Base-by-base conservation (phyloP, 2,329 filamentous ascomycete genomes). In the Penicillium sp. region DNA sequence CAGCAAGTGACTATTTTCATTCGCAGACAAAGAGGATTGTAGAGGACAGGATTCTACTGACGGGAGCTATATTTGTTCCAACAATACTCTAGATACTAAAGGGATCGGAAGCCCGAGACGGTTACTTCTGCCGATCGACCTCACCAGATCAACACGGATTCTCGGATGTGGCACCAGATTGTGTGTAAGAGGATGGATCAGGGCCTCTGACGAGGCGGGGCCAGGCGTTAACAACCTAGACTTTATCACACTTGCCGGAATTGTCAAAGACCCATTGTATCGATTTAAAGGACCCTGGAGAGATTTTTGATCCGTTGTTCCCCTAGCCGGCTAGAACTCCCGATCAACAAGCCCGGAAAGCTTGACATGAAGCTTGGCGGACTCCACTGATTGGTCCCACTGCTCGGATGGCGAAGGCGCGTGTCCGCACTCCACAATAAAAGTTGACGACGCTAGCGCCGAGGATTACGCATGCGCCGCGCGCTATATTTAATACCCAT, bases 401-500 rank as follows among this genome's bases (percentile, higher is more conserved):
- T 33, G 22, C 37, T 44, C 48, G 48, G 48, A 53, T 22, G 37
- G 48, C 50, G 45, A 44, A 44, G 49, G 49, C 26, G 29, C 41
- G 45, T 37, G 24, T 48, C 35, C 41, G 31, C 29, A 39, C 56
- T 48, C 59, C 55, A 58, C 57, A 56, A 56, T 47, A 43, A 52
- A 58, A 51, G 62, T 64, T 62, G 58, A 63, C 61, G 59, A 66
- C 62, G 62, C 62, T 66, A 63, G 63, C 62, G 63, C 55, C 51
- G 57, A 62, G 58, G 62, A 52, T 63, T 64, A 62, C 61, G 62
- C 62, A 65, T 62, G 57, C 62, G 27, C 51, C 43, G 52, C 35
- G 56, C 26, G 16, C 47, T 43, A 58, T 61, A 58, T 53, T 55
- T 55, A 59, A 62, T 53, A 19, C 45, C 31, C 16, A 53, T 50